Base-by-base conservation (phyloP, 1,284 basidiomycete genomes). In the Sporisorium iseilematis-ciliati region DNA sequence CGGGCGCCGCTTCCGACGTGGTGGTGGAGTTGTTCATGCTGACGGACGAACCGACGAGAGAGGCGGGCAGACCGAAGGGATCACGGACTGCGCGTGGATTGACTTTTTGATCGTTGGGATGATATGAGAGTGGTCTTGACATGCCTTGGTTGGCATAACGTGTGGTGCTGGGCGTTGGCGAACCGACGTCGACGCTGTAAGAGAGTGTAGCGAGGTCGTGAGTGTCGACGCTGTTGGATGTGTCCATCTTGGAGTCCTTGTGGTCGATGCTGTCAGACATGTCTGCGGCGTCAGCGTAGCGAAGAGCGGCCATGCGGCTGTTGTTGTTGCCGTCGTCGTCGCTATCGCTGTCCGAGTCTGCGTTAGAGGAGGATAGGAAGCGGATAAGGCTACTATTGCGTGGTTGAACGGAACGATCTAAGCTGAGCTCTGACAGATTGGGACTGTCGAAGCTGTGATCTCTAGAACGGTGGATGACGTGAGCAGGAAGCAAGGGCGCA, bases 41-140 rank as follows among this genome's bases (percentile, higher is more conserved):
- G 20, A 40, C 41, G 21, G 57, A 25, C 7, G 70, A 73, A 40
- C 65, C 65, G 18, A 63, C 48, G 33, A 74, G 61, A 10, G 65
- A 68, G 18, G 71, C 23, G 11, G 71, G 71, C 23, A 74, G 50
- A 25, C 21, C 38, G 59, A 74, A 74, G 10, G 65, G 62, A 52
- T 74, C 71, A 3, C 71, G 57, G 7, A 68, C 56, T 4, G 61
- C 71, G 26, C 71, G 59, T 29, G 71, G 71, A 43, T 74, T 74
- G 65, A 74, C 57, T 16, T 65, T 67, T 26, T 68, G 65, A 46
- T 74, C 71, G 46, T 65, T 53, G 7, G 71, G 71, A 29, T 57
- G 40, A 40, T 52, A 60, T 7, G 71, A 74, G 5, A 68, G 65
- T 7, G 71, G 71, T 11, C 71, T 54, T 3, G 61, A 54, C 71